Percentiles rank a stretch among this genome's conserved stretches.
Evolutionary conservation across 805 yeast genomes (phyloP).

Genomic region (Candida silvicultrix): DNA sequence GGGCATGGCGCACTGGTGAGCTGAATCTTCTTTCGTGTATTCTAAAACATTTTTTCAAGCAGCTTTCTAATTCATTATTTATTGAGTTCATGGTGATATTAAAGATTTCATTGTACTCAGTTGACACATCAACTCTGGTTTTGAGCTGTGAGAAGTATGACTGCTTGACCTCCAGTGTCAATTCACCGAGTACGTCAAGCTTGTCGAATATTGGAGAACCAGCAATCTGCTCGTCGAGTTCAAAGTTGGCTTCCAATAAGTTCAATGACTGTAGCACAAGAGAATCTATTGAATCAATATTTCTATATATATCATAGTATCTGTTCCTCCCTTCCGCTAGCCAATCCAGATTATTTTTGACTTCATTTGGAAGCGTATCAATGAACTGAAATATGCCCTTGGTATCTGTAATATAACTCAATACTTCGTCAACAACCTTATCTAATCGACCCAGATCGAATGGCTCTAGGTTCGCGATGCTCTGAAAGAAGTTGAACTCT

Average conservation of each 20-base stretch:
- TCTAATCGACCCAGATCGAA: conserved; percentile 16
- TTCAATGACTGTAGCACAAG: conserved; percentile 29
- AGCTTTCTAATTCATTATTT: conserved; percentile 30
- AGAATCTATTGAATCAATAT: conserved; percentile 28
- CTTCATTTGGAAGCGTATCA: not conserved
- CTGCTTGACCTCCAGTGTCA: conserved; percentile 20
- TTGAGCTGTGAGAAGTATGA: conserved; percentile 24
- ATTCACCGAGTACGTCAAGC: conserved; percentile 27
- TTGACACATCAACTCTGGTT: conserved; percentile 30
- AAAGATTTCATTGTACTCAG: conserved; percentile 39
- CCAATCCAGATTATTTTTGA: conserved; percentile 21
- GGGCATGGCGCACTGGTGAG: conserved; percentile 35
- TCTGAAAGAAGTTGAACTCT: conserved; percentile 20
- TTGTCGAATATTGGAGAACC: conserved; percentile 22
- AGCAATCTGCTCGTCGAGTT: conserved; percentile 16
- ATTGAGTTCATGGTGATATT: conserved; percentile 35
- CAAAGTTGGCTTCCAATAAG: conserved; percentile 25
- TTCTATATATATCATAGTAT: conserved; percentile 25
- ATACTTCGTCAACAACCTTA: conserved; percentile 15
- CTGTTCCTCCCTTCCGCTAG: conserved; percentile 26
- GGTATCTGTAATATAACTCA: conserved; percentile 13
- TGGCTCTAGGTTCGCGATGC: conserved; percentile 19
- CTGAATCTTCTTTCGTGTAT: conserved; percentile 31
- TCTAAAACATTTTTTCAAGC: conserved; percentile 28
- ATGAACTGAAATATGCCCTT: conserved; percentile 10